These are phyloP conservation scores for Lentinula lateritia DNA, from an alignment of 768 basidiomycete genomes.

Conservation along the genomic window DNA sequence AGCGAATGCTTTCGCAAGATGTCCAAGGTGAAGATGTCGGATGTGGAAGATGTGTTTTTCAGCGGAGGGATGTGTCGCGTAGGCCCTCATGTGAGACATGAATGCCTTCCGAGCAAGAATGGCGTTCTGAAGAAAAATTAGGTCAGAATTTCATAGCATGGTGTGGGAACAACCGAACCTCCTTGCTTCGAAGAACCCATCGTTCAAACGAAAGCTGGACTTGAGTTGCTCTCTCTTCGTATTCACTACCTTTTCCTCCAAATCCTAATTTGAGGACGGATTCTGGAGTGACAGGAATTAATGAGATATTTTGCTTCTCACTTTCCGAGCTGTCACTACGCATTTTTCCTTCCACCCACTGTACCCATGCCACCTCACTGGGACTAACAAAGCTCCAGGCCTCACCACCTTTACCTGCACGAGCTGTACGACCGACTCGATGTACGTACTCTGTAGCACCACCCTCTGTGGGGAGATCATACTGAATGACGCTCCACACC, in stretches of 20 bases:
- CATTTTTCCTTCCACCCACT: conserved; percentile 87
- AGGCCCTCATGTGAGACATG: conserved; percentile 90
- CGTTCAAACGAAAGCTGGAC: conserved; percentile 93
- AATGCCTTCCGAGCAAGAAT: conserved; percentile 79
- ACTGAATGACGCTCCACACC: conserved; percentile 93
- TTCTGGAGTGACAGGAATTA: conserved; percentile 41
- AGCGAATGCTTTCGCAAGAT: conserved; percentile 88
- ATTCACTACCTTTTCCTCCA: conserved; percentile 77
- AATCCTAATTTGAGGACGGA: conserved; percentile 46
- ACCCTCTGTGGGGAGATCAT: conserved; percentile 96
- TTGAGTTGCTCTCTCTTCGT: conserved; percentile 87
- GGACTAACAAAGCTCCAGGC: conserved; percentile 92
- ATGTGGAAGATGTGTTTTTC: conserved; percentile 98
- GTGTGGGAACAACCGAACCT: conserved; percentile 41
- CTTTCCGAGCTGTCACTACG: conserved; percentile 34
- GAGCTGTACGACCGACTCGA: conserved; percentile 93
- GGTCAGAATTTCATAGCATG: conserved; percentile 6
- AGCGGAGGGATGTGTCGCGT: conserved; percentile 91
- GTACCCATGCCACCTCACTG: conserved; percentile 84
- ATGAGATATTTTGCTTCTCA: conserved; percentile 34
- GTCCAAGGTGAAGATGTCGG: conserved; percentile 89
- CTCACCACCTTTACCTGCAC: conserved; percentile 92
- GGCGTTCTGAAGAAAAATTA: conserved; percentile 50
- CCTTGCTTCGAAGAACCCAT: conserved; percentile 75
- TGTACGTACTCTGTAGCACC: conserved; percentile 96